Evolutionary conservation across 2,329 filamentous ascomycete genomes (phyloP), one percentile per base, ranked within the genome.

Genomic region (Thielaviopsis ethacetica): DNA sequence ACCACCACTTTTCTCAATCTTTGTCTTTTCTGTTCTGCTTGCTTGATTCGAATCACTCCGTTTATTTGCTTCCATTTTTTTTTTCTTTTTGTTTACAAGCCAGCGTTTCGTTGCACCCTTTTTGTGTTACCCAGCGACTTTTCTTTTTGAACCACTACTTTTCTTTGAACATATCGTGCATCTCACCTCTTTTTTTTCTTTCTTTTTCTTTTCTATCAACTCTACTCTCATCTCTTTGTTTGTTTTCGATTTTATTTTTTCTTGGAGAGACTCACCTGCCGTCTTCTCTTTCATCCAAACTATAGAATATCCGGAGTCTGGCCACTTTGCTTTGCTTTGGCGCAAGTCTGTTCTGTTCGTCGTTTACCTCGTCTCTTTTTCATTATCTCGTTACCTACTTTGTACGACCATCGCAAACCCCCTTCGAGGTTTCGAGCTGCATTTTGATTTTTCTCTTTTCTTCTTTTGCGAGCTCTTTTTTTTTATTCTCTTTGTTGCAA

Each of bases 131-230:
- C 41, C 56, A 56, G 53, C 56, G 56, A 62, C 53, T 34, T 41
- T n/a, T 59, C 50, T 53, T 49, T 57, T 54, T 53, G 41, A 56
- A 61, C 44, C 30, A 61, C 57, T 65, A 64, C 49, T 50, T 53
- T 56, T 27, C 15, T 57, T 60, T 57, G 53, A 55, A 44, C 51
- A 53, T 58, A 59, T 55, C 56, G 62, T 63, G 61, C 57, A 67
- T 57, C 59, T 62, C 57, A 67, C 56, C 59, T 62, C 63, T 59
- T 62, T 63, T 67, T 61, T 63, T 66, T 69, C 67, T 63, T 63
- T 62, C 61, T 66, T 66, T 65, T 63, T 58, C 44, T 58, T 34
- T 55, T 49, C 54, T 27, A 66, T 65, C 64, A 65, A 62, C 62
- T 59, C 61, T 59, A 62, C 13, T 55, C 13, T 55, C 30, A 34